These are phyloP conservation scores for Aquilaria sinensis DNA, from an alignment of 345 rosid genomes.

Conservation along the genomic window DNA sequence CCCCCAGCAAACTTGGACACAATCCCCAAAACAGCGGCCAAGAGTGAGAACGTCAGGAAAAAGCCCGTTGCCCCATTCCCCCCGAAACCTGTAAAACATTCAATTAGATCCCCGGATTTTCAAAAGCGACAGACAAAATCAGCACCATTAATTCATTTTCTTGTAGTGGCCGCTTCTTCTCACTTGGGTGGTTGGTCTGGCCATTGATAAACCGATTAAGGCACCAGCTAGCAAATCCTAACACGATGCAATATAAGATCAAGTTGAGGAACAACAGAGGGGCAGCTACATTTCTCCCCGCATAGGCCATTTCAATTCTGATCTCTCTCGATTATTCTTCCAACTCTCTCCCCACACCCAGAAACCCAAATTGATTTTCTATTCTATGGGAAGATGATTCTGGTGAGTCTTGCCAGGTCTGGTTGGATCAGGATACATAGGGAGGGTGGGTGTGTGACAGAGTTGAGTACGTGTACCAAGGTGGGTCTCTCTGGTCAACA, in stretches of 20 bases:
- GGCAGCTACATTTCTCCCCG: slow-evolving; percentile 81
- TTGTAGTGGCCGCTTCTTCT: neutral
- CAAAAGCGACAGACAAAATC: too few species aligned
- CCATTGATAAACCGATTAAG: slow-evolving; percentile 66
- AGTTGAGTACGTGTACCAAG: slow-evolving; percentile 19
- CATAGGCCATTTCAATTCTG: slow-evolving; percentile 49
- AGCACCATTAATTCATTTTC: too few species aligned
- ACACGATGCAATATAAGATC: slow-evolving; percentile 63
- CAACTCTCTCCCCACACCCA: neutral
- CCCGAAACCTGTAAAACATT: slow-evolving; percentile 38
- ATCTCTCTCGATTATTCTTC: neutral
- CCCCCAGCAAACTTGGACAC: slow-evolving; percentile 69
- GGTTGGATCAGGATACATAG: slow-evolving; percentile 2
- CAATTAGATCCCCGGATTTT: too few species aligned
- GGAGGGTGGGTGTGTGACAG: slow-evolving; percentile 5
- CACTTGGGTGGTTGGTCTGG: slow-evolving; percentile 78
- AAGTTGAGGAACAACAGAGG: slow-evolving; percentile 87
- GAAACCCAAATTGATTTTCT: too few species aligned
- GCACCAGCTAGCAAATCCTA: slow-evolving; percentile 92
- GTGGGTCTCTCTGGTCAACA: slow-evolving; percentile 18
- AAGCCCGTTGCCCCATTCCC: slow-evolving; percentile 87
- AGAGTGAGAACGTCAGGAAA: slow-evolving; percentile 52
- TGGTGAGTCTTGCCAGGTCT: too few species aligned
- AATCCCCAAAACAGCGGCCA: slow-evolving; percentile 63
- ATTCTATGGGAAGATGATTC: too few species aligned